A percentile compares a stretch with the other conserved stretches of the same genome.
Conservation (phyloP, 2,329 filamentous ascomycete species). For the Trichothecium roseum region DNA sequence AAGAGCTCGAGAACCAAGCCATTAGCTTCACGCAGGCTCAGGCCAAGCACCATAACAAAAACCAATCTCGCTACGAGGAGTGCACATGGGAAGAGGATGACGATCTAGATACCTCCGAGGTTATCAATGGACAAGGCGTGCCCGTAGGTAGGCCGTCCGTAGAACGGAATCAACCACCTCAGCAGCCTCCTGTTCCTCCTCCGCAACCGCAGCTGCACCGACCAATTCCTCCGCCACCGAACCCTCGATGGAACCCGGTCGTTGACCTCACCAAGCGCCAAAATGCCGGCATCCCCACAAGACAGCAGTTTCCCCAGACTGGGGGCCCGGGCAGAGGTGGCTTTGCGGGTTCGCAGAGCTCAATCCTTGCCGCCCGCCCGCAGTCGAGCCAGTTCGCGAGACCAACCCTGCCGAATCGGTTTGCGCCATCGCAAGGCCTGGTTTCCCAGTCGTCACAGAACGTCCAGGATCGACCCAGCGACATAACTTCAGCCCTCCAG, state of each 20-base stretch:
- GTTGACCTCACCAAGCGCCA: slow-evolving; percentile 15
- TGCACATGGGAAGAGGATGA: slow-evolving; percentile 43
- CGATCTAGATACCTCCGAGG: slow-evolving; percentile 47
- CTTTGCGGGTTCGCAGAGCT: slow-evolving; percentile 8
- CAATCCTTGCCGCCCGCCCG: slow-evolving; percentile 13
- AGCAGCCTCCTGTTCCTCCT: slow-evolving; percentile 3
- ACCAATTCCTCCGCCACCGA: slow-evolving; percentile 17
- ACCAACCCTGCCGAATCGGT: slow-evolving; percentile 14
- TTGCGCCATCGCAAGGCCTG: slow-evolving; percentile 10
- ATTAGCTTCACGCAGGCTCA: slow-evolving; percentile 48
- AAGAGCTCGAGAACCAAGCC: slow-evolving; percentile 54
- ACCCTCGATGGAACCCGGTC: slow-evolving; percentile 27
- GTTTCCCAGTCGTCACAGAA: slow-evolving; percentile 1
- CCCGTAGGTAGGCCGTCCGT: slow-evolving; percentile 23
- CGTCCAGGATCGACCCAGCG: slow-evolving; percentile 1
- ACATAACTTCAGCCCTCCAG: slow-evolving; percentile 36
- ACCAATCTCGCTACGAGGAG: slow-evolving; percentile 18
- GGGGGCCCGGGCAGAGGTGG: slow-evolving; percentile 2
- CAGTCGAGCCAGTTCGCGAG: slow-evolving; percentile 31
- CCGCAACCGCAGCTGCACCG: slow-evolving; percentile 6
- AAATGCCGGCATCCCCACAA: slow-evolving; percentile 2
- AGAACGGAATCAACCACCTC: slow-evolving; percentile 21
- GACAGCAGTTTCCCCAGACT: background rate
- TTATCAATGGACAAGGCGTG: slow-evolving; percentile 37
- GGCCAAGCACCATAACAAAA: slow-evolving; percentile 21